Percentiles rank a stretch among this genome's conserved stretches.
phyloP scores from a whole-genome alignment of 2,329 filamentous ascomycete species.

The Xylariomycetidae sp. region DNA sequence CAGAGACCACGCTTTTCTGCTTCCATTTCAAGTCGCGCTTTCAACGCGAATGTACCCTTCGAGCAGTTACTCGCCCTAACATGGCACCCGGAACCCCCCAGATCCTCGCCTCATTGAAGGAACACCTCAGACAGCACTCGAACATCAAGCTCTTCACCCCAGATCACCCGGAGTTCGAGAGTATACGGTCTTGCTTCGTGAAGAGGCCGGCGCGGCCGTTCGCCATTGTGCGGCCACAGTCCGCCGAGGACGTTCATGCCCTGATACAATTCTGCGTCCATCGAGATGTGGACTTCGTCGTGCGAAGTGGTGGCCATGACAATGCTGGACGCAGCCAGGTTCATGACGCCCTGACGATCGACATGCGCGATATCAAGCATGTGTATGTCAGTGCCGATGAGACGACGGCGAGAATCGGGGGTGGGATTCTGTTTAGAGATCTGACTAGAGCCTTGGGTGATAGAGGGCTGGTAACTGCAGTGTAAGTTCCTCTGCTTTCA shows the following conservation, averaged over 20 bases:
- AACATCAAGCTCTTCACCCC: neutral
- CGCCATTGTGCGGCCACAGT: slow-evolving; percentile 18
- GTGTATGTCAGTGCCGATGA: slow-evolving; percentile 22
- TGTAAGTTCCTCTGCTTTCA: slow-evolving; percentile 9
- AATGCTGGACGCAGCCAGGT: slow-evolving; percentile 27
- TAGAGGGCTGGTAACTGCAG: slow-evolving; percentile 24
- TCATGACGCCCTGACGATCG: slow-evolving; percentile 28
- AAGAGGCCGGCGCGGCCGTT: slow-evolving; percentile 8
- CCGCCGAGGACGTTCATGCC: slow-evolving; percentile 12
- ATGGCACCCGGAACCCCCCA: too few relatives aligned
- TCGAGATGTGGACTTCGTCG: slow-evolving; percentile 17
- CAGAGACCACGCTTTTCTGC: too few relatives aligned
- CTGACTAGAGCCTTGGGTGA: slow-evolving; percentile 21
- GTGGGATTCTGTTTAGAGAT: slow-evolving; percentile 28
- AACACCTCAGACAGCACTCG: neutral
- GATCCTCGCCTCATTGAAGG: neutral
- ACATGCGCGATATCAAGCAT: slow-evolving; percentile 31
- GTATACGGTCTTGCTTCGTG: slow-evolving; percentile 9
- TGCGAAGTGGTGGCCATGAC: slow-evolving; percentile 32
- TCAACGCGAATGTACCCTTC: too few relatives aligned
- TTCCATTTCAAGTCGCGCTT: too few relatives aligned
- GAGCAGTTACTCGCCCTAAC: too few relatives aligned
- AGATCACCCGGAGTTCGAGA: slow-evolving; percentile 11
- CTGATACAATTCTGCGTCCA: slow-evolving; percentile 14
- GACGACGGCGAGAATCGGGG: slow-evolving; percentile 29